Evolutionary conservation across 2,329 filamentous ascomycete genomes (phyloP).

Genomic region (Ascochyta fabae): DNA sequence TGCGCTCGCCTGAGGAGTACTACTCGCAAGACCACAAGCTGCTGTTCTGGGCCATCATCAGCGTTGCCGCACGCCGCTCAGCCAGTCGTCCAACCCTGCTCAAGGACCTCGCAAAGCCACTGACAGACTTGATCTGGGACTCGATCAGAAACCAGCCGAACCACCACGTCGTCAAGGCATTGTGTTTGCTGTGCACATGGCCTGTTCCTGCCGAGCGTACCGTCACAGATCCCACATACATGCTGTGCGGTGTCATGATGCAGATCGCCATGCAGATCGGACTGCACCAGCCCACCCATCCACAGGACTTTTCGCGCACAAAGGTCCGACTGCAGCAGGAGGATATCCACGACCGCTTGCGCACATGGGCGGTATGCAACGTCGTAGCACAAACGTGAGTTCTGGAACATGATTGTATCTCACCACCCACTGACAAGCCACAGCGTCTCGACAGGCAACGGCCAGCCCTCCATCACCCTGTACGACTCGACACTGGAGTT

Average conservation of each 20-base stretch:
- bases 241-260: constrained; percentile 83
- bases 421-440: constrained; percentile 18
- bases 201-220: constrained; percentile 82
- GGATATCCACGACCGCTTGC: constrained; percentile 77
- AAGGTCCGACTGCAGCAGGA: constrained; percentile 78
- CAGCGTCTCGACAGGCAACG: constrained; percentile 81
- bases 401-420: not conserved
- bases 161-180: constrained; percentile 80
- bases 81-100: constrained; percentile 68
- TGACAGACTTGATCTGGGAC: constrained; percentile 76
- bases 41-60: constrained; percentile 84
- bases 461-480: constrained; percentile 77
- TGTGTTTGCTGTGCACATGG: constrained; percentile 82
- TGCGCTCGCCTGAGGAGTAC: constrained; percentile 69
- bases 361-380: constrained; percentile 85
- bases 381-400: constrained; percentile 75
- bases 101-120: constrained; percentile 67
- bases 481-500: constrained; percentile 74
- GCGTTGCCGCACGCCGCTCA: constrained; percentile 76
- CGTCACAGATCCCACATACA: constrained; percentile 80
- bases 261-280: constrained; percentile 85
- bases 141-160: constrained; percentile 80
- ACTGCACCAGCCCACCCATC: constrained; percentile 79
- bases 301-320: constrained; percentile 81
- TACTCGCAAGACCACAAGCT: constrained; percentile 80